Percentiles rank a stretch among this genome's conserved stretches.
phyloP scores from a whole-genome alignment of 192 early-diverging fungal species.

The Diversispora eburnea region DNA sequence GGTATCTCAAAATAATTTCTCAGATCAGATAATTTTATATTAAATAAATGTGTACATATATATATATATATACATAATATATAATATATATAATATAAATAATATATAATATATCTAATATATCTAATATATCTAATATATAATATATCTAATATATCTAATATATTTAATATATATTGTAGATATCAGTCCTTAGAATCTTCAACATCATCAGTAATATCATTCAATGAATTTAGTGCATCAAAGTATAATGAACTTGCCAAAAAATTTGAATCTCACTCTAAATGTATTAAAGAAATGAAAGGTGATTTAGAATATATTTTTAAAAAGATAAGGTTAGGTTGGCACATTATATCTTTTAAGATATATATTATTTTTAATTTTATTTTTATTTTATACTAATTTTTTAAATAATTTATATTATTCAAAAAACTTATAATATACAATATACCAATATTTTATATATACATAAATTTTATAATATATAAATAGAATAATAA shows the following conservation, averaged over 20 bases:
- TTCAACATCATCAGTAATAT: not conserved
- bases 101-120: too few relatives aligned
- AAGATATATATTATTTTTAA: not conserved
- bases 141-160: too few relatives aligned
- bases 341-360: not conserved
- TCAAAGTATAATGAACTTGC: conserved; percentile 20
- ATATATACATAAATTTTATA: not conserved
- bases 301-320: conserved; percentile 27
- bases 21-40: too few relatives aligned
- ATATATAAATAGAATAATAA: conserved; percentile 1
- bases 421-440: not conserved
- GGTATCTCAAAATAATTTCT: too few relatives aligned
- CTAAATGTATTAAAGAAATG: conserved; percentile 27
- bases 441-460: not conserved
- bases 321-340: conserved; percentile 23
- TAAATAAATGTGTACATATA: too few relatives aligned
- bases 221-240: conserved; percentile 9
- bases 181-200: conserved; percentile 7
- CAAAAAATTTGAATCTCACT: conserved; percentile 19
- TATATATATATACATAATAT: too few relatives aligned
- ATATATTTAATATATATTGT: not conserved
- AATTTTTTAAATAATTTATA: too few relatives aligned
- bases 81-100: too few relatives aligned
- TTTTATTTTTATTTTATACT: not conserved
- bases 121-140: too few relatives aligned